These are phyloP conservation scores for Larix sibirica DNA, from an alignment of 83 land plant species.

Conservation along the genomic window DNA sequence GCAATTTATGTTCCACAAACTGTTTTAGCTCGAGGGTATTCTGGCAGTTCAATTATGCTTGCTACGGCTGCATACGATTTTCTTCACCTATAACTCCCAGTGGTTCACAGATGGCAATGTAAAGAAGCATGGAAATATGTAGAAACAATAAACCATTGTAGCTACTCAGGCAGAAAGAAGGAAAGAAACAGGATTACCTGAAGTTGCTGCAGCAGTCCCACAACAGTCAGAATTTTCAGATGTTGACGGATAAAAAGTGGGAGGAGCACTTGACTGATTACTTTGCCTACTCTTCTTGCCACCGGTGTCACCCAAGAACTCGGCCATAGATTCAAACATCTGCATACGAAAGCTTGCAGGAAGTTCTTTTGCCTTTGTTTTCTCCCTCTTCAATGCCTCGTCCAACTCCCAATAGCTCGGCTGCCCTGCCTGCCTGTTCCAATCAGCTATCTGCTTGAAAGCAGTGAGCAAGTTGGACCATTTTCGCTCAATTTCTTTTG, in stretches of 20 bases:
- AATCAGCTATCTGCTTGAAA: constrained; percentile 37
- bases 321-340: constrained; percentile 40
- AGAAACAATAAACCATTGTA: no score
- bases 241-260: background rate
- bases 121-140: background rate
- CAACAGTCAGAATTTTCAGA: constrained; percentile 11
- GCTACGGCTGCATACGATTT: background rate
- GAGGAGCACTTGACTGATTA: background rate
- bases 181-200: background rate
- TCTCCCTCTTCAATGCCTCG: constrained; percentile 32
- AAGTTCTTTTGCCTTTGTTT: constrained; percentile 40
- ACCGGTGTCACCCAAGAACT: constrained; percentile 33
- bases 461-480: constrained; percentile 42
- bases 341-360: constrained; percentile 39
- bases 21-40: background rate
- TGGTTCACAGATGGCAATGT: background rate
- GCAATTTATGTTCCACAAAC: background rate
- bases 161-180: background rate
- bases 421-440: constrained; percentile 35
- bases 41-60: no score
- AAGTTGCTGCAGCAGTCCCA: constrained; percentile 10
- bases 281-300: constrained; percentile 18
- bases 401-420: constrained; percentile 37
- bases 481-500: constrained; percentile 39
- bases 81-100: background rate